Evolutionary conservation across 371 early-diverging fungal species (phyloP).

Genomic region (Synchytrium microbalum): DNA sequence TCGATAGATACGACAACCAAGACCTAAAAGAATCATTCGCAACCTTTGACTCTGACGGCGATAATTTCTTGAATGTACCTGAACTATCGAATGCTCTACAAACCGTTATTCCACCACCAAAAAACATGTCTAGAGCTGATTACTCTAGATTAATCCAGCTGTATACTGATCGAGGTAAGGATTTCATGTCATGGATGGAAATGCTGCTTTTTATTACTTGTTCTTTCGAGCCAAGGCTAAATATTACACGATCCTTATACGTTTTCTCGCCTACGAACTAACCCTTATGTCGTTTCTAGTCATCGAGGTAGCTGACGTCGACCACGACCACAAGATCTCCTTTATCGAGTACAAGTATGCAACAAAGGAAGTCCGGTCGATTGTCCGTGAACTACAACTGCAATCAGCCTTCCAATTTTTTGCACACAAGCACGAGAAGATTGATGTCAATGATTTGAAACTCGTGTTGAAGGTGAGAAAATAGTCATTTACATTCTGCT

Average conservation of each 20-base stretch:
- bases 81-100: background rate
- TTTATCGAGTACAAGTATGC: conserved; percentile 27
- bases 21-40: conserved; percentile 37
- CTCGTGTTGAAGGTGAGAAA: background rate
- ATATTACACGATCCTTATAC: too few species aligned
- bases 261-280: too few species aligned
- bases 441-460: background rate
- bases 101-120: background rate
- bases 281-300: too few species aligned
- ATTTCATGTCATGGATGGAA: too few species aligned
- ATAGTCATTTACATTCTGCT: too few species aligned
- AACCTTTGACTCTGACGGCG: conserved; percentile 34
- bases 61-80: conserved; percentile 26
- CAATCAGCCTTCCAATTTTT: background rate
- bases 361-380: conserved; percentile 28
- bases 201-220: too few species aligned
- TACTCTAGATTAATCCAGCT: background rate
- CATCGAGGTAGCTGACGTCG: conserved; percentile 22
- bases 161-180: background rate
- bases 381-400: conserved; percentile 18
- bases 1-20: conserved; percentile 28
- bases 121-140: background rate
- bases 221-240: too few species aligned
- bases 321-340: conserved; percentile 21
- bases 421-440: background rate